A percentile compares a stretch with the other conserved stretches of the same genome.
Evolutionary conservation across 2,329 filamentous ascomycete species (phyloP).

Genomic region (Hypoxylon sp.): DNA sequence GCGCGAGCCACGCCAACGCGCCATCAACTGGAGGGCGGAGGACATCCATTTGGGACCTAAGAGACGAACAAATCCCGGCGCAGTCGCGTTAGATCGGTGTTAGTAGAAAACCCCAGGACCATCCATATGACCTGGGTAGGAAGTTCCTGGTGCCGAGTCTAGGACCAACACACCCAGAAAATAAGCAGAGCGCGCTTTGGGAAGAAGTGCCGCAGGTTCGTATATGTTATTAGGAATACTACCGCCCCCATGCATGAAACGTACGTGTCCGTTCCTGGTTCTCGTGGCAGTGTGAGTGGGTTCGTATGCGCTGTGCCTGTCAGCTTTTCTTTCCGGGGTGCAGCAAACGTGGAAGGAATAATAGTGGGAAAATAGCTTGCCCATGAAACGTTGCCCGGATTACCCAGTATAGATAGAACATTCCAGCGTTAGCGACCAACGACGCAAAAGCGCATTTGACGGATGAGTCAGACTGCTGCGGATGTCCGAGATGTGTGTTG

Average conservation of each 20-base stretch:
- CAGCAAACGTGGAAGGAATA: conserved; percentile 17
- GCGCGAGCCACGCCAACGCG: conserved; percentile 1
- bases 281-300: conserved; percentile 8
- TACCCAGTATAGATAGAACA: conserved; percentile 30
- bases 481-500: conserved; percentile 21
- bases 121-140: neutral
- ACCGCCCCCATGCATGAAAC: conserved; percentile 1
- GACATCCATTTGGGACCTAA: too few relatives aligned
- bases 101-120: neutral
- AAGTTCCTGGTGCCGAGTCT: neutral
- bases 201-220: conserved; percentile 1
- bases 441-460: conserved; percentile 22
- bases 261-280: conserved; percentile 24
- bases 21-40: neutral
- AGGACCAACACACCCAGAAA: neutral
- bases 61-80: neutral
- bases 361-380: conserved; percentile 2
- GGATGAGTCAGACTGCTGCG: conserved; percentile 36
- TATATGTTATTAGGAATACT: conserved; percentile 9
- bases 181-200: too few relatives aligned
- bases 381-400: conserved; percentile 17
- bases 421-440: conserved; percentile 11
- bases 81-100: neutral
- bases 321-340: conserved; percentile 27
- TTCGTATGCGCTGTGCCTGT: conserved; percentile 14